phyloP scores from a whole-genome alignment of 371 early-diverging fungal genomes.

The Thermomucor indicae-seudaticae region DNA sequence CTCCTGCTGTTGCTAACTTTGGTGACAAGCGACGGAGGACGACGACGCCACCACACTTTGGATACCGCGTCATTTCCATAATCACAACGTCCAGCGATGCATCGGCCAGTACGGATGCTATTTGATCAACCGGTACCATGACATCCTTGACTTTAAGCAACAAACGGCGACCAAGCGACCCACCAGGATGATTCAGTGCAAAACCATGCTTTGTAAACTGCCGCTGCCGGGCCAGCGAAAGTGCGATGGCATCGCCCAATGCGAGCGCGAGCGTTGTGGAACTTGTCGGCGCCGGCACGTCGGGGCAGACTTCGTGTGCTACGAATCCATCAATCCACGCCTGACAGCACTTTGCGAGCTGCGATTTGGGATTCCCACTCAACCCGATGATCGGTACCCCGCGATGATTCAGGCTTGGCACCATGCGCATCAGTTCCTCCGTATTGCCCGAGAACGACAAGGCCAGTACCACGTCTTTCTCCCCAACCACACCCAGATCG shows the following conservation, averaged over 20 bases:
- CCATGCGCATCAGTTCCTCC: conserved; percentile 48
- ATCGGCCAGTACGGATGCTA: conserved; percentile 20
- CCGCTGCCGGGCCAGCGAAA: conserved; percentile 47
- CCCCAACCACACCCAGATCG: conserved; percentile 51
- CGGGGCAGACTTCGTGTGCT: conserved; percentile 35
- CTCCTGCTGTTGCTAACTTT: not conserved
- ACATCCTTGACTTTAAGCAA: conserved; percentile 37
- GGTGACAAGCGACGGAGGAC: conserved; percentile 15
- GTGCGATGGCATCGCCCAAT: conserved; percentile 57
- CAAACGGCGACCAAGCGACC: conserved; percentile 46
- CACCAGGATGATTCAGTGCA: conserved; percentile 64
- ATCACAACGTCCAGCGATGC: conserved; percentile 39
- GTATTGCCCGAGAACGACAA: conserved; percentile 64
- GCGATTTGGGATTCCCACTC: conserved; percentile 46
- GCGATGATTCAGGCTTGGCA: conserved; percentile 43
- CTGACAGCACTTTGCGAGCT: conserved; percentile 47
- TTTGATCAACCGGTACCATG: conserved; percentile 17
- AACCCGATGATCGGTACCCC: conserved; percentile 50
- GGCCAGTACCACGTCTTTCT: conserved; percentile 54
- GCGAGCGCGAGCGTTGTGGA: conserved; percentile 61
- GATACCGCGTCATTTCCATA: conserved; percentile 42
- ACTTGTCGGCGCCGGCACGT: conserved; percentile 58
- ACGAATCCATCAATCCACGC: conserved; percentile 63
- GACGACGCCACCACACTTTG: conserved; percentile 36
- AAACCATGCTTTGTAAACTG: conserved; percentile 49